These are phyloP conservation scores for Neoboletus subvelutipes DNA, from an alignment of 768 basidiomycete species.

Conservation along the genomic window DNA sequence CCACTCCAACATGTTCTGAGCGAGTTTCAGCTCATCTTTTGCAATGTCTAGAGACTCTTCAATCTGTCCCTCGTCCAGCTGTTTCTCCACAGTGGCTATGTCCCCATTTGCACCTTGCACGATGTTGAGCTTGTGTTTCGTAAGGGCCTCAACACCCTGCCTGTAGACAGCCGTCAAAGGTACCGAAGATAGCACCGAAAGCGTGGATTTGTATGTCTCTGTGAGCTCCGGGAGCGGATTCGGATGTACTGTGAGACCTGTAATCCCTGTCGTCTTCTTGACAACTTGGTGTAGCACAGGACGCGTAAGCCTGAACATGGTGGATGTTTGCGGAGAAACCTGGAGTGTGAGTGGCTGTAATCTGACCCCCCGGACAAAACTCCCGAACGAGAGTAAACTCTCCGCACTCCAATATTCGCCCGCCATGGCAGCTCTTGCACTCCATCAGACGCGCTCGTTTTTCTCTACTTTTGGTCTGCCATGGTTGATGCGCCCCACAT, in stretches of 20 bases:
- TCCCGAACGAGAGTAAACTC: neutral
- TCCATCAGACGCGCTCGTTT: constrained; percentile 34
- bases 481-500: constrained; percentile 23
- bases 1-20: constrained; percentile 87
- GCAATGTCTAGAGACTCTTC: constrained; percentile 85
- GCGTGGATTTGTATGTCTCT: constrained; percentile 75
- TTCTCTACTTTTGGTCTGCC: constrained; percentile 23
- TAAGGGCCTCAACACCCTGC: constrained; percentile 83
- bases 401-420: neutral
- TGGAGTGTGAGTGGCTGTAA: constrained; percentile 10
- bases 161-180: constrained; percentile 87
- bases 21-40: constrained; percentile 75
- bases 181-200: constrained; percentile 62
- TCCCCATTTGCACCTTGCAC: constrained; percentile 70
- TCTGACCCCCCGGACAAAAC: neutral
- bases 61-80: constrained; percentile 80
- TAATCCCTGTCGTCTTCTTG: constrained; percentile 83
- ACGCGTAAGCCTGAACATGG: constrained; percentile 77
- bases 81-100: constrained; percentile 64
- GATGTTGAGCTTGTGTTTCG: constrained; percentile 73
- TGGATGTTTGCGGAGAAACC: constrained; percentile 22
- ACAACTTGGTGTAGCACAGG: constrained; percentile 61
- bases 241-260: constrained; percentile 80
- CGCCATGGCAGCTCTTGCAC: constrained; percentile 42
- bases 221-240: constrained; percentile 79